Evolutionary conservation across 257 asterid genomes (phyloP).

Genomic region (Nemophila menziesii): DNA sequence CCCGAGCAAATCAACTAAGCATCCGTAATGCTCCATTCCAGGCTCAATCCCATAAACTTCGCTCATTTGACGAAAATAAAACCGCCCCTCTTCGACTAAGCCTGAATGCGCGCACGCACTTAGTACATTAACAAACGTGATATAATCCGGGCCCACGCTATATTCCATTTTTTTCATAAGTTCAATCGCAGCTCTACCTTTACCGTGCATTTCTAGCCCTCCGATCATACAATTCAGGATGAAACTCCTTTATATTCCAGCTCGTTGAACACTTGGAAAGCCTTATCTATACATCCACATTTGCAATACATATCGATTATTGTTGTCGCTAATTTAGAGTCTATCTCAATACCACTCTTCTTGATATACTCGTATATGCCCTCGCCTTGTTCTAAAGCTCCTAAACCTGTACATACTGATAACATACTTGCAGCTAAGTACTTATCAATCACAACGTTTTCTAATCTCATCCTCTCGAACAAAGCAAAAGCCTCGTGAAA

Average conservation of each 20-base stretch:
- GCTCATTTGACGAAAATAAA: slow-evolving; percentile 17
- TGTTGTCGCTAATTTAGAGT: slow-evolving; percentile 19
- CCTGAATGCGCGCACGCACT: slow-evolving; percentile 24
- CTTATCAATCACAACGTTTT: slow-evolving; percentile 16
- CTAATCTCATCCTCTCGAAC: slow-evolving; percentile 17
- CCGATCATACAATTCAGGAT: slow-evolving; percentile 23
- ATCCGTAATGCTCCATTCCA: slow-evolving; percentile 29
- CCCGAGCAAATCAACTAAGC: slow-evolving; percentile 26
- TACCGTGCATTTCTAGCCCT: slow-evolving; percentile 23
- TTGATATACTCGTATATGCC: slow-evolving; percentile 19
- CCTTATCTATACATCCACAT: slow-evolving; percentile 22
- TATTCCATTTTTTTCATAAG: slow-evolving; percentile 17
- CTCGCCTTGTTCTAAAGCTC: slow-evolving; percentile 27
- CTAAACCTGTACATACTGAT: slow-evolving; percentile 24
- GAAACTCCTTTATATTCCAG: slow-evolving; percentile 21
- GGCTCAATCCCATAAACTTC: slow-evolving; percentile 18
- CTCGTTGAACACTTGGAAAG: slow-evolving; percentile 20
- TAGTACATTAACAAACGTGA: slow-evolving; percentile 21
- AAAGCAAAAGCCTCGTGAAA: slow-evolving; percentile 14
- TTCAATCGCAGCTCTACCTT: slow-evolving; percentile 19
- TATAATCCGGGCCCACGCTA: slow-evolving; percentile 21
- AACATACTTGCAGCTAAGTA: slow-evolving; percentile 22
- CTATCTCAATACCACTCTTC: slow-evolving; percentile 11
- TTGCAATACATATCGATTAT: slow-evolving; percentile 28
- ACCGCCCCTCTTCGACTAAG: slow-evolving; percentile 18